phyloP scores from a whole-genome alignment of 2,329 filamentous ascomycete species.

The Fusarium stilboides region DNA sequence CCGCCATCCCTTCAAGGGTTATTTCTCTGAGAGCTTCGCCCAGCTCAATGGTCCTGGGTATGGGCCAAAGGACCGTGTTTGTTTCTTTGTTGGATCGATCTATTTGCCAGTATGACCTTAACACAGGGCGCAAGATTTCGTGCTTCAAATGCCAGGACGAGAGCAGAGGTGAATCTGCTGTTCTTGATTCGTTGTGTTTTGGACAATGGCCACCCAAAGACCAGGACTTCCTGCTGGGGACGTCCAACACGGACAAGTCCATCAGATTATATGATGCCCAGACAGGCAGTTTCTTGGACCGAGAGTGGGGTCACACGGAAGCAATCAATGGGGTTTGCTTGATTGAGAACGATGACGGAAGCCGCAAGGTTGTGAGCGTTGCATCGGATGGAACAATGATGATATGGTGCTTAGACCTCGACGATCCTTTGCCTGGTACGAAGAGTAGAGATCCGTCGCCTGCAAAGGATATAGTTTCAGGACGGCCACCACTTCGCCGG shows the following conservation, averaged over 20 bases:
- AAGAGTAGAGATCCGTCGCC: constrained; percentile 69
- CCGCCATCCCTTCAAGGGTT: constrained; percentile 82
- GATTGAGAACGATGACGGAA: constrained; percentile 71
- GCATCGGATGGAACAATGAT: constrained; percentile 87
- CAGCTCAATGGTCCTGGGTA: constrained; percentile 82
- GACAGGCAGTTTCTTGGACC: constrained; percentile 82
- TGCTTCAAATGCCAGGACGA: constrained; percentile 89
- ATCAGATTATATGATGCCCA: constrained; percentile 89
- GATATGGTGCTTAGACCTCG: constrained; percentile 77
- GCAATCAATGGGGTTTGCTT: constrained; percentile 89
- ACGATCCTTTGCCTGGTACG: constrained; percentile 59
- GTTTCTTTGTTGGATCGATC: constrained; percentile 74
- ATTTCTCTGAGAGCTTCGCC: constrained; percentile 90
- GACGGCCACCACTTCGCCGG: constrained; percentile 82
- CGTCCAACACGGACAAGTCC: constrained; percentile 96
- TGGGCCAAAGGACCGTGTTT: constrained; percentile 71
- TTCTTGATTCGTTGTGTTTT: constrained; percentile 83
- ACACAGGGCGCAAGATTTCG: constrained; percentile 77
- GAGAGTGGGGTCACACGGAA: constrained; percentile 96
- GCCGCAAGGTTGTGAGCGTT: constrained; percentile 77
- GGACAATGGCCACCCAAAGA: constrained; percentile 69
- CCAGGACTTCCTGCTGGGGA: constrained; percentile 81
- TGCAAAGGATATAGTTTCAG: constrained; percentile 66
- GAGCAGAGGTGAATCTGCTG: constrained; percentile 83
- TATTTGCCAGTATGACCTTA: constrained; percentile 73